Evolutionary conservation across 2,329 filamentous ascomycete genomes (phyloP).

Genomic region (Microdochium paspali): DNA sequence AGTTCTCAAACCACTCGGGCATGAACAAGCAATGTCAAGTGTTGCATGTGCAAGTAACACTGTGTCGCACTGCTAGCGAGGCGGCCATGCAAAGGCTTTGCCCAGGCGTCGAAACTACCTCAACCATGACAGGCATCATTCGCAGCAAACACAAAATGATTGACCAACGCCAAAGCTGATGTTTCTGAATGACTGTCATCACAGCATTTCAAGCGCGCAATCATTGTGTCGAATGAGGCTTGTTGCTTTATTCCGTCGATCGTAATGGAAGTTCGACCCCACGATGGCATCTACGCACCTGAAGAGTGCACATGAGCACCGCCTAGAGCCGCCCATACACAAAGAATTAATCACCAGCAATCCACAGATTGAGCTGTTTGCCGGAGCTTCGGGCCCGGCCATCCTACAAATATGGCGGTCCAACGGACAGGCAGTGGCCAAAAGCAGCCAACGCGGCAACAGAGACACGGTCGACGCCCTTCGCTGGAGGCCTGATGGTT

Average conservation of each 20-base stretch:
- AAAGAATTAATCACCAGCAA: conserved; percentile 61
- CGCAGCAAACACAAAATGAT: too few relatives aligned
- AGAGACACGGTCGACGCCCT: conserved; percentile 37
- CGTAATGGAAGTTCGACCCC: not conserved
- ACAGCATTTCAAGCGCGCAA: too few relatives aligned
- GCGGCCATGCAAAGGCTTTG: too few relatives aligned
- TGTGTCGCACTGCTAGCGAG: too few relatives aligned
- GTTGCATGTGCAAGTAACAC: too few relatives aligned
- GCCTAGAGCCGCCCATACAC: conserved; percentile 44
- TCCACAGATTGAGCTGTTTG: conserved; percentile 77
- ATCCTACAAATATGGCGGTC: conserved; percentile 70
- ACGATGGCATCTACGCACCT: conserved; percentile 24
- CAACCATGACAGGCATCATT: too few relatives aligned
- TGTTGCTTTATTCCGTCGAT: not conserved
- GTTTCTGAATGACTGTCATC: too few relatives aligned
- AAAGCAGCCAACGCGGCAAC: conserved; percentile 33
- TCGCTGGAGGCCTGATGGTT: conserved; percentile 62
- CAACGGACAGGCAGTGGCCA: conserved; percentile 58
- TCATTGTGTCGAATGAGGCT: not conserved
- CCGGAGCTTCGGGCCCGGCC: conserved; percentile 58
- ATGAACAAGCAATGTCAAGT: too few relatives aligned
- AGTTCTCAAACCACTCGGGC: too few relatives aligned
- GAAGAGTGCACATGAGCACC: conserved; percentile 44
- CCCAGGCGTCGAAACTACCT: too few relatives aligned
- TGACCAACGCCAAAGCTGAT: too few relatives aligned